Evolutionary conservation across 805 yeast genomes (phyloP), one percentile per base, ranked within the genome.

Genomic region (Starmera caribaea): DNA sequence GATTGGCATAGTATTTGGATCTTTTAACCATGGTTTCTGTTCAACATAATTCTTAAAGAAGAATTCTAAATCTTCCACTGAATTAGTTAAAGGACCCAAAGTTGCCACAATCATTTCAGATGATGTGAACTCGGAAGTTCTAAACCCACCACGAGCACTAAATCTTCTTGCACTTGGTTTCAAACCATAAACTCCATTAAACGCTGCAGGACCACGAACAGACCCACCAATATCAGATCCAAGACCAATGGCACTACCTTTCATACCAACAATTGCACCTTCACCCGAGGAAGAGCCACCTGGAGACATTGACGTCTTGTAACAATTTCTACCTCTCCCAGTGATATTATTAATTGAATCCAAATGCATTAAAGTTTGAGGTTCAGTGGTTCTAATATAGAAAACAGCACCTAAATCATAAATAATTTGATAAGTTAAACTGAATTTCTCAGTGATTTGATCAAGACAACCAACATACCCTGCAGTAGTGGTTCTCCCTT

Each of bases 231-330:
- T 79, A 53, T 80, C 87, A 24, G 82, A 73, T 32, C 86, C 86
- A 33, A 76, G 63, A n/a, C 82, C 88, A 34, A 80, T 46, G 2
- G 76, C 71, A 16, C 83, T 73, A 6, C 76, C 84, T 38, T 69
- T 72, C 54, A 74, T 66, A 3, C 73, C 75, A 38, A 77, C 72
- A 44, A 74, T 53, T 0, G 82, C 77, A 45, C 85, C 83, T 55
- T 79, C 86, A 44, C 87, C 87, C 32, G 82, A 79, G 3, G 83
- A 75, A 1, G 82, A 75, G 14, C 87, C 87, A 45, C 87, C 86
- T 3, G 81, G 68, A 15, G 81, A 71, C 42, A 78, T 62, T 17
- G 66, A 58, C 30, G 77, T 63, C 47, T 80, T 79, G 57, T 63
- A 59, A 1, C 84, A 74, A 51, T 79, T 79, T 52, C 72, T 63